Conservation (phyloP, 768 basidiomycete genomes). For the Termitomyces eurrhizus region DNA sequence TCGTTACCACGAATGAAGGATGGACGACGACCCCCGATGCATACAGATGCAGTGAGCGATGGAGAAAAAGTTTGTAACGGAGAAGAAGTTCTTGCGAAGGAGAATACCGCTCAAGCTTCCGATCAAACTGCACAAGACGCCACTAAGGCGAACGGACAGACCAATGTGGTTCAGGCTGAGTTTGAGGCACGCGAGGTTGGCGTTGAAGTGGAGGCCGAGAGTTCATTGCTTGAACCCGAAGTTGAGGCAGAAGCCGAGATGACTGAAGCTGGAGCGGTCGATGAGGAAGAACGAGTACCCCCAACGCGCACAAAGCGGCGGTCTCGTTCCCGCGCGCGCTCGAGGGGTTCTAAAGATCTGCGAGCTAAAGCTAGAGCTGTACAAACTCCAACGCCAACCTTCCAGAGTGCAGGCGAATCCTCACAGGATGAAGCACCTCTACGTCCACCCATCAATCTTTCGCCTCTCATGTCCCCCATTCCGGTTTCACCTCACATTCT, state of each 20-base stretch:
- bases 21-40: slow-evolving; percentile 85
- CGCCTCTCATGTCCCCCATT: slow-evolving; percentile 41
- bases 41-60: slow-evolving; percentile 77
- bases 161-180: slow-evolving; percentile 7
- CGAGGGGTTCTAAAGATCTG: slow-evolving; percentile 72
- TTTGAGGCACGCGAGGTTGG: slow-evolving; percentile 6
- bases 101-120: slow-evolving; percentile 20
- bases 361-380: slow-evolving; percentile 54
- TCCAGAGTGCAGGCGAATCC: slow-evolving; percentile 56
- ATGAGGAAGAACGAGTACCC: slow-evolving; percentile 41
- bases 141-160: neutral
- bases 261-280: slow-evolving; percentile 33
- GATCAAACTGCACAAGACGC: slow-evolving; percentile 5
- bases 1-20: slow-evolving; percentile 91
- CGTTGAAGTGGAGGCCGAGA: slow-evolving; percentile 13
- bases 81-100: slow-evolving; percentile 31
- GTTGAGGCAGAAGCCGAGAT: slow-evolving; percentile 28
- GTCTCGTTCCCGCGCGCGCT: slow-evolving; percentile 74
- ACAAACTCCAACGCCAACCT: slow-evolving; percentile 41
- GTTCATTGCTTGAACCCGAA: slow-evolving; percentile 14
- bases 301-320: slow-evolving; percentile 57
- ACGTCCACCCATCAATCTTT: slow-evolving; percentile 29
- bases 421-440: slow-evolving; percentile 61
- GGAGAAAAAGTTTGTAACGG: slow-evolving; percentile 57
- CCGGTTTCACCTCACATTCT: slow-evolving; percentile 48